Conservation (phyloP, 345 rosid genomes). For the Arabis alpina region DNA sequence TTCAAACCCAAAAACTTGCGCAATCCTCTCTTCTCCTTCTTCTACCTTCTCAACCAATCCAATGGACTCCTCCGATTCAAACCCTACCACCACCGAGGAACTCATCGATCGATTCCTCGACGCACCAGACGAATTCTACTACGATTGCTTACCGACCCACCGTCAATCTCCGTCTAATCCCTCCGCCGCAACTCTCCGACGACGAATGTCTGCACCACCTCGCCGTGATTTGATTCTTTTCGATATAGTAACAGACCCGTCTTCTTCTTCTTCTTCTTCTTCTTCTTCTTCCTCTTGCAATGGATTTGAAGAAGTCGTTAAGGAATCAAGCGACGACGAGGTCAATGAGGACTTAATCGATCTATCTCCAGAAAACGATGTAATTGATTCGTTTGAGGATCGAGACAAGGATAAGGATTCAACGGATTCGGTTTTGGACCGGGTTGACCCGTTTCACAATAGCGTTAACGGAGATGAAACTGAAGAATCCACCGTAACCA, state of each 20-base stretch:
- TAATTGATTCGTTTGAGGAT: conserved; percentile 17
- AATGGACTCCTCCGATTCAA: too few relatives aligned
- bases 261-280: conserved; percentile 32
- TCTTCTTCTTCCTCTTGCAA: conserved; percentile 30
- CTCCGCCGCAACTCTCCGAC: conserved; percentile 45
- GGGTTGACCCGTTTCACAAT: conserved; percentile 36
- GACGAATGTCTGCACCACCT: conserved; percentile 33
- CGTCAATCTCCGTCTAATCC: conserved; percentile 35
- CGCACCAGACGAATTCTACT: conserved; percentile 59
- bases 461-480: conserved; percentile 17
- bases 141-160: conserved; percentile 49
- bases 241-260: conserved; percentile 8
- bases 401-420: conserved; percentile 37
- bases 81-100: too few relatives aligned
- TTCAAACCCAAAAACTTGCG: conserved; percentile 12
- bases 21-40: conserved; percentile 27
- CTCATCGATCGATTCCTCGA: conserved; percentile 48
- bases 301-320: conserved; percentile 12
- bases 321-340: conserved; percentile 17
- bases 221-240: not conserved
- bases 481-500: conserved; percentile 41
- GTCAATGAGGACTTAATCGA: conserved; percentile 24
- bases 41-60: not conserved
- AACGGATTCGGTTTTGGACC: conserved; percentile 33
- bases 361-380: not conserved